phyloP scores from a whole-genome alignment of 441 rosid genomes.

The Croton setiger region DNA sequence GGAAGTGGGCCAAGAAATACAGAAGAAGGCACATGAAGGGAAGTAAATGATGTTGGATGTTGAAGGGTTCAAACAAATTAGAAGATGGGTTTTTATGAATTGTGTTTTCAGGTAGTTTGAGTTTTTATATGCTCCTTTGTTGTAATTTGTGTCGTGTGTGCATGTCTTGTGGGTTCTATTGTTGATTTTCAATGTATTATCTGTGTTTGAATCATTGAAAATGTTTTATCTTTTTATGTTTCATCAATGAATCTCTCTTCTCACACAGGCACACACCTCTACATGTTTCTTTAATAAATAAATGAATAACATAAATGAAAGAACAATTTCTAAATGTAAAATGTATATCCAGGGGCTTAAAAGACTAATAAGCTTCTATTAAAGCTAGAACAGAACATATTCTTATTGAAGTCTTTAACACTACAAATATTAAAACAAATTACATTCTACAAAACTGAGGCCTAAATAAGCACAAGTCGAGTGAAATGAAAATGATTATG shows the following conservation, averaged over 20 bases:
- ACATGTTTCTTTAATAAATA: not conserved
- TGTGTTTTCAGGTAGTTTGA: not conserved
- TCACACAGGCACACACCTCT: not conserved
- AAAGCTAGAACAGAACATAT: not conserved
- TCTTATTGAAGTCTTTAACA: not conserved
- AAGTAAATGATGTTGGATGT: conserved; percentile 4
- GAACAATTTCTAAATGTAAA: no score
- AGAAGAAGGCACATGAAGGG: conserved; percentile 37
- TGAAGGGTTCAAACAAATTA: not conserved
- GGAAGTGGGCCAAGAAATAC: conserved; percentile 48
- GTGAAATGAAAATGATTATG: not conserved
- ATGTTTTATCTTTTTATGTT: not conserved
- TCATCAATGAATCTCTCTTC: not conserved
- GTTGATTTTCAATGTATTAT: conserved; percentile 15
- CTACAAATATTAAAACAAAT: not conserved
- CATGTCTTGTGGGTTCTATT: conserved; percentile 5
- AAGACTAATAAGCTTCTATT: not conserved
- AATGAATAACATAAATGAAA: not conserved
- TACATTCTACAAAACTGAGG: conserved; percentile 10
- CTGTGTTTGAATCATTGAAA: no score
- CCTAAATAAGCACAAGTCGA: not conserved
- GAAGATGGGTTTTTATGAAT: not conserved
- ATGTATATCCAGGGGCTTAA: no score
- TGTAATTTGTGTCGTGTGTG: conserved; percentile 7
- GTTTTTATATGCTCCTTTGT: not conserved